Evolutionary conservation across 495 filamentous ascomycete genomes (phyloP), one percentile per base, ranked within the genome.

Genomic region (Neurospora sp.): DNA sequence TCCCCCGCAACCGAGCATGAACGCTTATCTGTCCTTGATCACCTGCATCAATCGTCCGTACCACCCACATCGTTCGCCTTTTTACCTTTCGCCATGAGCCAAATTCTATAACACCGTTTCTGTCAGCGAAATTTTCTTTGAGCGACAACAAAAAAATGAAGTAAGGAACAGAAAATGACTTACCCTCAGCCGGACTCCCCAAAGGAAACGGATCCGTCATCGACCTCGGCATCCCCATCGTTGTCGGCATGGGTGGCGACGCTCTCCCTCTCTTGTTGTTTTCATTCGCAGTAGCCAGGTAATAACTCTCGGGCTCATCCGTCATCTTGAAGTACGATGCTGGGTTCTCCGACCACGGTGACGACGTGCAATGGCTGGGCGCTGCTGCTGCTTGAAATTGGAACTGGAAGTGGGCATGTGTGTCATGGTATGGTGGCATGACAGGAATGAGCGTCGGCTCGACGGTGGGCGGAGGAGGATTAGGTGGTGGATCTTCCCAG

Each of bases 301-400:
- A 38, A 16, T 70, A 69, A 45, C 14, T 72, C 22, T 71, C 71
- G 3, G 71, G 73, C 38, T 78, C 75, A 22, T 78, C 77, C 31
- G 72, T 72, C 79, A 81, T 81, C 45, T 73, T 70, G 20, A 79
- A 70, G 37, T 78, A 81, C 8, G 79, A 81, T n/a, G 69, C 38
- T 16, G 79, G 79, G 41, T 81, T 81, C 27, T 77, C 71, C 6
- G 73, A 70, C 77, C 77, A 79, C 72, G 1, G 59, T 6, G 1
- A 48, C 4, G 3, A 31, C 44, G 7, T 68, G 40, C 40, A 71
- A 70, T 27, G 45, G 37, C n/a, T 38, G 59, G 22, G 70, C 37
- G 12, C 75, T 45, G n/a, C 17, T 45, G 42, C n/a, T 45, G 42
- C 3, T 75, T 8, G 76, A 68, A 44, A 31, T 73, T 4, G 72